Evolutionary conservation across 2,329 filamentous ascomycete genomes (phyloP).

Genomic region (Exophiala phaeomuriformis): DNA sequence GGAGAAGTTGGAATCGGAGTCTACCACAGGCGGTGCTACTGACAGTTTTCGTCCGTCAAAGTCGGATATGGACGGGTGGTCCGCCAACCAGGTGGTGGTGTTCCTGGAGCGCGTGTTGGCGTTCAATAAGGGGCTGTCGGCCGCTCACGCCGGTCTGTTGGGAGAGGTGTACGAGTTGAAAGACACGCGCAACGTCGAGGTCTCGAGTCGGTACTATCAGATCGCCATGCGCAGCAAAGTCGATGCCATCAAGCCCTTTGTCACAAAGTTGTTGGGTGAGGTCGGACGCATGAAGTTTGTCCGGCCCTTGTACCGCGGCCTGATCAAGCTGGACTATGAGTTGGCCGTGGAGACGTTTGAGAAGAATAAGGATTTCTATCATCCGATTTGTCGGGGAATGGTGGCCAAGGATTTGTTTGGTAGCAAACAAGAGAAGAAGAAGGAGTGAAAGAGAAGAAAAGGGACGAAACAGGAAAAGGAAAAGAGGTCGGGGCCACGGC

Average conservation of each 20-base stretch:
- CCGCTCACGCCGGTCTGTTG: conserved; percentile 62
- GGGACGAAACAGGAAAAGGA: neutral
- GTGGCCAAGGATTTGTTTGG: conserved; percentile 73
- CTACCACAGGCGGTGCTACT: conserved; percentile 17
- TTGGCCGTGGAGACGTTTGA: conserved; percentile 76
- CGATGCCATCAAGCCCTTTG: conserved; percentile 58
- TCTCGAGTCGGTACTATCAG: conserved; percentile 71
- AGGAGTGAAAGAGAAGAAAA: neutral
- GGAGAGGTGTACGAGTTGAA: conserved; percentile 67
- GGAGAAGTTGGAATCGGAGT: conserved; percentile 46
- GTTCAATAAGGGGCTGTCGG: conserved; percentile 56
- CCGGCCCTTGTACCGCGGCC: conserved; percentile 64
- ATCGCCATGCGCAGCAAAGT: conserved; percentile 72
- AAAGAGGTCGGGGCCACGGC: neutral
- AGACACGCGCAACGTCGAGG: conserved; percentile 75
- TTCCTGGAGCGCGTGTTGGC: conserved; percentile 75
- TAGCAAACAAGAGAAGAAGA: conserved; percentile 9
- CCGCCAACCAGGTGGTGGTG: conserved; percentile 81
- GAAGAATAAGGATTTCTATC: conserved; percentile 86
- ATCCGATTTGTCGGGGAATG: conserved; percentile 82
- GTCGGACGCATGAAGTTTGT: conserved; percentile 98
- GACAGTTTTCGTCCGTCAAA: conserved; percentile 52
- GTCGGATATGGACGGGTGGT: conserved; percentile 65
- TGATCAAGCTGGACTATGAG: conserved; percentile 66
- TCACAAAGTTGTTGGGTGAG: conserved; percentile 65